These are phyloP conservation scores for Stephanodiscus minutulus DNA, from an alignment of 108 stramenopile species.

Conservation along the genomic window DNA sequence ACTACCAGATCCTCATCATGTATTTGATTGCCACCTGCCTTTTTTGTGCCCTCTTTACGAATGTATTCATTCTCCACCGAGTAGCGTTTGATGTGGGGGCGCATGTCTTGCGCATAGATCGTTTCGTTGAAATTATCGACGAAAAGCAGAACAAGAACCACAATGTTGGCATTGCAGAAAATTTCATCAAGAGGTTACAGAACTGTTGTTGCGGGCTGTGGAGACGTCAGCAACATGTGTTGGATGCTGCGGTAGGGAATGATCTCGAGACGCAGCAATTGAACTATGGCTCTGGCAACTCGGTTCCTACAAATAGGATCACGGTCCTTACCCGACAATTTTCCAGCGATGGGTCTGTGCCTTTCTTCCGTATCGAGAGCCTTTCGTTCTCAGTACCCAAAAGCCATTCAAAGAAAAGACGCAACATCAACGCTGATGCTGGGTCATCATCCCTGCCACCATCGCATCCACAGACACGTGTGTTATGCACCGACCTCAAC, in stretches of 20 bases:
- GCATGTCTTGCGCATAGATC: conserved; percentile 45
- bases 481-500: conserved; percentile 37
- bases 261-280: conserved; percentile 14
- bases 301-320: conserved; percentile 8
- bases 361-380: conserved; percentile 26
- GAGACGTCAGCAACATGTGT: neutral
- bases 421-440: neutral
- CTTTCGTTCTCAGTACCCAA: conserved; percentile 42
- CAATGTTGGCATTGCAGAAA: neutral
- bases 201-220: conserved; percentile 12
- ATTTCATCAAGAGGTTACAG: neutral
- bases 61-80: conserved; percentile 50
- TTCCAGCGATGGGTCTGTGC: neutral
- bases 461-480: conserved; percentile 15
- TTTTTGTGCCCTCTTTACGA: conserved; percentile 36
- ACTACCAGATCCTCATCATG: conserved; percentile 88
- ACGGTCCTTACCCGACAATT: conserved; percentile 17
- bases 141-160: conserved; percentile 24
- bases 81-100: conserved; percentile 62
- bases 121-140: conserved; percentile 38
- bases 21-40: conserved; percentile 73
- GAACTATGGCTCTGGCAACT: conserved; percentile 25
- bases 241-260: conserved; percentile 1
- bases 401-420: conserved; percentile 24
- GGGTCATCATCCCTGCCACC: conserved; percentile 10